Conservation (phyloP, 805 yeast species). For the Myxozyma vanderwaltii region DNA sequence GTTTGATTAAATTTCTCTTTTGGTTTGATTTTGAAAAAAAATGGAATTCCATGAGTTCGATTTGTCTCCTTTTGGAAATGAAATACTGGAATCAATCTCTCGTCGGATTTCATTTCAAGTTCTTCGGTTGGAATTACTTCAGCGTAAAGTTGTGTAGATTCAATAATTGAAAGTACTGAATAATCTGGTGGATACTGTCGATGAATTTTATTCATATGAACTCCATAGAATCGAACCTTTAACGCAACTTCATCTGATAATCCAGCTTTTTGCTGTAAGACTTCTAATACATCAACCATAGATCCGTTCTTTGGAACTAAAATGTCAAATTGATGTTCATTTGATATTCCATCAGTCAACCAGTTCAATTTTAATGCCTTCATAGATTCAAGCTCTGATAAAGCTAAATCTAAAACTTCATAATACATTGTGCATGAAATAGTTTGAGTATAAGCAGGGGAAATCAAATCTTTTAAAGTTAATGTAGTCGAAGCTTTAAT, state of each 20-base stretch:
- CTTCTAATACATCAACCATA: constrained; percentile 56
- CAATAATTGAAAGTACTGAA: constrained; percentile 33
- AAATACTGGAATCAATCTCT: constrained; percentile 58
- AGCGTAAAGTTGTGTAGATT: constrained; percentile 52
- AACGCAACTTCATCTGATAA: constrained; percentile 49
- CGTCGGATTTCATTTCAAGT: constrained; percentile 34
- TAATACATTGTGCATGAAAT: constrained; percentile 53
- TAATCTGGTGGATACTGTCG: constrained; percentile 22
- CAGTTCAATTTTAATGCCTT: constrained; percentile 65
- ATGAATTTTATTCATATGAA: constrained; percentile 29
- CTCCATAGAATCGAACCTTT: constrained; percentile 26
- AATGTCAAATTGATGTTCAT: constrained; percentile 68
- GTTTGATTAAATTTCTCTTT: constrained; percentile 67
- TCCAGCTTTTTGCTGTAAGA: constrained; percentile 56
- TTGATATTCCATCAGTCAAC: constrained; percentile 71
- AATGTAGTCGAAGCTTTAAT: constrained; percentile 41
- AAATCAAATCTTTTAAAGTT: constrained; percentile 43
- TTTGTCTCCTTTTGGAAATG: constrained; percentile 75
- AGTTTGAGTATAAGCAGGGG: constrained; percentile 17
- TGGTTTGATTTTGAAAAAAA: constrained; percentile 69
- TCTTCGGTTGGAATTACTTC: constrained; percentile 39
- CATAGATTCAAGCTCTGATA: constrained; percentile 77
- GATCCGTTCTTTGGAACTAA: constrained; percentile 66
- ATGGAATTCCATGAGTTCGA: constrained; percentile 80
- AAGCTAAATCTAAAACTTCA: constrained; percentile 73